Evolutionary conservation across 1,284 basidiomycete species (phyloP), one percentile per base, ranked within the genome.

Genomic region (Tilletiopsis washingtonensis): DNA sequence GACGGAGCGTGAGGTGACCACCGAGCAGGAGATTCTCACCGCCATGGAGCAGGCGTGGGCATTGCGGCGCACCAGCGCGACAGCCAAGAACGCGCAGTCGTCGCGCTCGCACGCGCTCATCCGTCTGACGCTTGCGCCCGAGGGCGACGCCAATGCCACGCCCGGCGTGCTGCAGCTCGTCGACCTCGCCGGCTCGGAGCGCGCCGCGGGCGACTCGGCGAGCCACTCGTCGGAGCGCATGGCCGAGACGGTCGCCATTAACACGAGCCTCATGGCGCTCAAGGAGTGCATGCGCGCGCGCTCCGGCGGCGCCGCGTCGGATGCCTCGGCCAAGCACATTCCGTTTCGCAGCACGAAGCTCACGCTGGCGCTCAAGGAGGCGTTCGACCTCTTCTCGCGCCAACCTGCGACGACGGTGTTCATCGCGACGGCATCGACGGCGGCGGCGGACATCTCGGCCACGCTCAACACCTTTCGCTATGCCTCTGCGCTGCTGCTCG

Each of bases 321-420:
- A n/a, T 34, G 41, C 15, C 2, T 40, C 39, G 1, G 38, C 47
- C 1, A 52, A 52, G 15, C 88, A 94, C 69, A 84, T 97, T 12
- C 93, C 93, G 3, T 98, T 86, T 76, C 84, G 93, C 40, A 94
- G 97, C 74, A 91, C 88, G 42, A 97, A 97, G 74, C 72, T 81
- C 61, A 98, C 93, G 4, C 83, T 58, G 0, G 52, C 56, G 9
- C 49, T 58, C 32, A 58, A 58, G 19, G 56, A 58, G 37, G 50
- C 56, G 0, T 58, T 58, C 32, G 55, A 57, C 25, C 32, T 57
- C 7, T 53, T 51, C 43, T 45, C 51, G 1, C 38, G 51, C 1
- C 55, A 57, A 26, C 55, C 56, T 1, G 51, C 49, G 1, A 51
- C 53, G 14, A 57, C 52, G 2, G 17, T 57, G 1, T 53, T 58